Evolutionary conservation across 345 rosid genomes (phyloP), one percentile per base, ranked within the genome.

Genomic region (Garcia nutans): DNA sequence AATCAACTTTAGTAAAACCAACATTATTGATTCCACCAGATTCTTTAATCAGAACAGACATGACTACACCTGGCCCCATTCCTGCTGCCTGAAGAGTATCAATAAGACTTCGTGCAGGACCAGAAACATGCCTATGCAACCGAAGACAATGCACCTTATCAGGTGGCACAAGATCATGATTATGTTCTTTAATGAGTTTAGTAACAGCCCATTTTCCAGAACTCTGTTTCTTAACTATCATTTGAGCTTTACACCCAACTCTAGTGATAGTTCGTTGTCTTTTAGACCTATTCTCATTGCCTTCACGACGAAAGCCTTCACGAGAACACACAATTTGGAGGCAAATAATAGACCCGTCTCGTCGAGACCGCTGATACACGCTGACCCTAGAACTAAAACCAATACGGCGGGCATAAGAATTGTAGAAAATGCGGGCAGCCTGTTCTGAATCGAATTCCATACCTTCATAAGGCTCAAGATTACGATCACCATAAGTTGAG

Each of bases 81-180:
- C 89, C 87, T 9, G 89, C 89, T 13, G 89, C 89, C 72, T 86
- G 89, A 62, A 86, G 84, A 7, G 89, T 86, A 70, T 86, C 87
- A 70, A 86, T 86, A 41, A 86, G 76, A 64, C 84, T 86, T 28
- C 85, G 78, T n/a, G 87, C 89, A 64, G 87, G 77, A 69, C 87
- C 87, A 4, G 89, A 82, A 1, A 86, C 82, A 17, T 82, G 89
- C 67, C 89, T 77, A 57, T 86, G 89, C 5, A 87, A 86, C 23
- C 89, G 78, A 37, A 84, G 89, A 76, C 80, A 82, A 74, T 86
- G 89, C 70, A 86, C 89, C 71, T 82, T 80, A 78, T 86, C 89
- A 24, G 86, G 85, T 0, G 87, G 86, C 66, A 86, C 89, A 71
- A 87, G 84, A 57, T 83, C 88, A 67, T 87, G 90, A 70, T 83